Evolutionary conservation across 257 asterid genomes (phyloP), one percentile per base, ranked within the genome.

Genomic region (Euphrasia confusa): DNA sequence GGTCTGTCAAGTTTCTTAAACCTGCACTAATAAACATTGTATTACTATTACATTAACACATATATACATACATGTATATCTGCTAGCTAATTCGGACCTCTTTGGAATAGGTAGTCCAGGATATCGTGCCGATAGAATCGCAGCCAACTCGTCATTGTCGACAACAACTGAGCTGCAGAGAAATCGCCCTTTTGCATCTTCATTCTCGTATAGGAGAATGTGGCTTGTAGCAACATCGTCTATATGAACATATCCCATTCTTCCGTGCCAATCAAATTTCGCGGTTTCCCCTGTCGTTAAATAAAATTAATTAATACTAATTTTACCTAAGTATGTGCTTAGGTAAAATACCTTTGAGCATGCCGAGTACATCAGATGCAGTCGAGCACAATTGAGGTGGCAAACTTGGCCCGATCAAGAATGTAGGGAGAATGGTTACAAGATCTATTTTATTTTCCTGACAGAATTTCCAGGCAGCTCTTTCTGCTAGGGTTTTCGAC

Each of bases 181-280:
- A 66, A 83, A 83, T 14, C 97, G 89, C 17, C 96, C 99, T 13
- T 71, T 42, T 0, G 96, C 97, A 5, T 66, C 58, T 42, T 61
- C 55, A 1, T 64, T 74, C 85, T 92, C 96, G 14, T 77, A 89
- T 2, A 81, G 75, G 18, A 89, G 82, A 67, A 89, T 83, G 63
- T 92, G 99, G 75, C 85, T 71, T 13, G 58, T 32, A 2, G 96
- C 97, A 14, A 92, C 99, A 24, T 92, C 99, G 8, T 92, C 99
- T 1, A 92, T 87, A 68, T 92, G 95, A 27, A 89, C 97, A 59
- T 86, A 92, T 57, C 96, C 96, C 97, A 92, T 92, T 72, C 97
- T 78, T 69, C 99, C 99, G 54, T 89, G 89, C 79, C 80, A 74
- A 7, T 81, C 72, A 33, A 92, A 92, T 68, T 74, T 92, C 13